Conservation (phyloP, 2,329 filamentous ascomycete genomes). For the Dothideomycetes sp. region DNA sequence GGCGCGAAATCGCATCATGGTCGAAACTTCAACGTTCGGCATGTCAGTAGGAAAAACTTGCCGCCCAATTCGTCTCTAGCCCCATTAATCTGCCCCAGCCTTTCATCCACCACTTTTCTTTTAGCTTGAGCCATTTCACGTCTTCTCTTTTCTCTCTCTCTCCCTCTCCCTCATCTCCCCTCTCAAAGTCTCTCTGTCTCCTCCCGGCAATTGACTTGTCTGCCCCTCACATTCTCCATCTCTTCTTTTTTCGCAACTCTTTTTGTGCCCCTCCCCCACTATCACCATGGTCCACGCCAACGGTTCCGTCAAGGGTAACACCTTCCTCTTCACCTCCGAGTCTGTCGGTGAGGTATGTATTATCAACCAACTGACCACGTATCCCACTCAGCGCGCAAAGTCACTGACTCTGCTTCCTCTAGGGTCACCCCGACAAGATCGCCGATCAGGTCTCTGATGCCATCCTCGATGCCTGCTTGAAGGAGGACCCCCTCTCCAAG, state of each 20-base stretch:
- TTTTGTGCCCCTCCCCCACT: conserved; percentile 9
- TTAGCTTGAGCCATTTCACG: conserved; percentile 12
- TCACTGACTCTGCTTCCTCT: conserved; percentile 17
- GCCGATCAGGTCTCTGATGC: conserved; percentile 94
- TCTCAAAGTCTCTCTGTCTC: conserved; percentile 3
- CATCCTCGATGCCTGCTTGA: conserved; percentile 94
- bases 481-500: conserved; percentile 93
- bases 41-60: conserved; percentile 4
- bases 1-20: conserved; percentile 4
- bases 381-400: background rate
- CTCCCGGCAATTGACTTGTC: conserved; percentile 5
- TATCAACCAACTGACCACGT: background rate
- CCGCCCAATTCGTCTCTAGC: conserved; percentile 6
- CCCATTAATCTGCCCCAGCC: conserved; percentile 11
- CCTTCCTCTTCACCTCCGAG: conserved; percentile 40
- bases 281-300: conserved; percentile 18
- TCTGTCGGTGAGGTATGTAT: conserved; percentile 44
- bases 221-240: conserved; percentile 6
- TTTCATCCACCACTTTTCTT: conserved; percentile 9
- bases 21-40: background rate
- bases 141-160: conserved; percentile 5
- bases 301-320: conserved; percentile 19
- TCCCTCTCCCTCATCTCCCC: conserved; percentile 2
- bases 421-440: conserved; percentile 29
- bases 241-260: conserved; percentile 10